Conservation (phyloP, 2,329 filamentous ascomycete species). For the Trichoderma arundinaceum region DNA sequence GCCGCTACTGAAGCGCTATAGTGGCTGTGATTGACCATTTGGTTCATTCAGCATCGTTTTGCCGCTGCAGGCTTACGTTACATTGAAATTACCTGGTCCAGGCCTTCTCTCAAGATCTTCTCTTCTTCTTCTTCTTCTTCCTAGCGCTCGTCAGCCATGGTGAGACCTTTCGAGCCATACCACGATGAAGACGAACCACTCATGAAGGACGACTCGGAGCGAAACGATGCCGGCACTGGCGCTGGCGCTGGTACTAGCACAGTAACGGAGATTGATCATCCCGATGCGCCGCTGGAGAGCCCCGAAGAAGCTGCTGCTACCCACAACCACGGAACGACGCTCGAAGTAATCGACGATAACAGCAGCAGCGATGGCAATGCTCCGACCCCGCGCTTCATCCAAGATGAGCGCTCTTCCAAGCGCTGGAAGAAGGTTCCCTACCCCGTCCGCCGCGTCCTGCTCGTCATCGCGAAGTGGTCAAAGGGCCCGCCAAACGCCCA, state of each 20-base stretch:
- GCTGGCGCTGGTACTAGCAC: slow-evolving; percentile 34
- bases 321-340: slow-evolving; percentile 33
- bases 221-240: slow-evolving; percentile 38
- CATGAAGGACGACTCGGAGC: slow-evolving; percentile 46
- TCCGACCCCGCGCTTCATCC: slow-evolving; percentile 65
- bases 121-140: not conserved
- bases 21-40: slow-evolving; percentile 12
- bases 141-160: slow-evolving; percentile 38
- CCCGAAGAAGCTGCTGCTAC: slow-evolving; percentile 33
- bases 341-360: slow-evolving; percentile 53
- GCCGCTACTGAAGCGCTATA: slow-evolving; percentile 6
- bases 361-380: slow-evolving; percentile 42
- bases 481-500: slow-evolving; percentile 61
- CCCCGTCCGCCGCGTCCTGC: slow-evolving; percentile 55
- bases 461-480: slow-evolving; percentile 55
- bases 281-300: slow-evolving; percentile 51
- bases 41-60: not conserved
- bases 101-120: not conserved
- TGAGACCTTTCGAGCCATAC: slow-evolving; percentile 39
- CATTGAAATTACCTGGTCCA: not conserved
- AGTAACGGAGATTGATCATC: slow-evolving; percentile 41
- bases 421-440: slow-evolving; percentile 65
- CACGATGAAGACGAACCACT: slow-evolving; percentile 49
- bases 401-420: slow-evolving; percentile 57
- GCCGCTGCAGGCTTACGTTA: slow-evolving; percentile 23